These are phyloP conservation scores for Davidsoniella virescens DNA, from an alignment of 2,329 filamentous ascomycete genomes.

Conservation along the genomic window DNA sequence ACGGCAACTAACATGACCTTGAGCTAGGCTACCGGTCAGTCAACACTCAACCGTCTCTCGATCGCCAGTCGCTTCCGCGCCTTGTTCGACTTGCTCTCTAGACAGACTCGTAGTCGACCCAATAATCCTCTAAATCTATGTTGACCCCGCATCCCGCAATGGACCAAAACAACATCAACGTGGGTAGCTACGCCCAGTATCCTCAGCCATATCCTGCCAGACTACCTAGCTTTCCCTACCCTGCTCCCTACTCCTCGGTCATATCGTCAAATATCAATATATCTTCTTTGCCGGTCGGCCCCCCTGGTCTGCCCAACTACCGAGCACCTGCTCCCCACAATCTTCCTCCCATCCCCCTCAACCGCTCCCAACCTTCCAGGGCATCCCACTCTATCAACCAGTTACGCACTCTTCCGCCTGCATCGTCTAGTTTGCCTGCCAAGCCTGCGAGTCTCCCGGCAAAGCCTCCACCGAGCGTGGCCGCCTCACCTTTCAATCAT, in stretches of 20 bases:
- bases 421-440: constrained; percentile 6
- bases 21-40: constrained; percentile 5
- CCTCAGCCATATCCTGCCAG: background rate
- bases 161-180: background rate
- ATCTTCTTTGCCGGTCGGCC: background rate
- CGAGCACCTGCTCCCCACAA: background rate
- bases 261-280: too few species aligned
- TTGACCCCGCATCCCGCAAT: background rate
- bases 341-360: background rate
- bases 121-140: background rate
- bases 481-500: too few species aligned
- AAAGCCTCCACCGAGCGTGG: background rate
- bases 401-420: background rate
- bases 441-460: constrained; percentile 6
- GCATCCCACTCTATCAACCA: background rate
- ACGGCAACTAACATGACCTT: constrained; percentile 8
- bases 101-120: background rate
- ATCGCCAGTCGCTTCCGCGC: background rate
- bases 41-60: background rate
- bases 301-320: background rate
- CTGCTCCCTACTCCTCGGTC: background rate
- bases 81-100: background rate
- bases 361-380: background rate
- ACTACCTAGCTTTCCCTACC: too few species aligned
- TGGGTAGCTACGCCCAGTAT: background rate